Evolutionary conservation across 495 filamentous ascomycete genomes (phyloP).

Genomic region (Podospora didyma): DNA sequence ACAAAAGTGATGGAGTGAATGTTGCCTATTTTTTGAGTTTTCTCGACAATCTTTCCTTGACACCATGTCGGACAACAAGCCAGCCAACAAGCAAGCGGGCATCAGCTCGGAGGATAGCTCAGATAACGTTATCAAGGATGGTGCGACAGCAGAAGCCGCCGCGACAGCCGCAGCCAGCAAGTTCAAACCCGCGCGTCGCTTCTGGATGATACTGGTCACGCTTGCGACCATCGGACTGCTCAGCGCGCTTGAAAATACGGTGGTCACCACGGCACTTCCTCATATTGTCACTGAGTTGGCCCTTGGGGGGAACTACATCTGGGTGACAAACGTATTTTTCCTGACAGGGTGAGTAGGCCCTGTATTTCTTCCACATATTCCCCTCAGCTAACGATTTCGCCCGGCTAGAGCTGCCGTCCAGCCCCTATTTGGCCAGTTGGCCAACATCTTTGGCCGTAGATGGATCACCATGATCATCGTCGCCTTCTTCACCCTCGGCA

Average conservation of each 20-base stretch:
- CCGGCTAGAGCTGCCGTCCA: slow-evolving; percentile 6
- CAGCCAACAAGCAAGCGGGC: neutral
- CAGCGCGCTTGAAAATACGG: slow-evolving; percentile 35
- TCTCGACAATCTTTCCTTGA: no score
- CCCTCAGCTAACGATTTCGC: neutral
- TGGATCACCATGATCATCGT: slow-evolving; percentile 18
- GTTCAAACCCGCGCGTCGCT: slow-evolving; percentile 2
- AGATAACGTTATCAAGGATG: neutral
- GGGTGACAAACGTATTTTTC: slow-evolving; percentile 39
- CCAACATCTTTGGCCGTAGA: slow-evolving; percentile 15
- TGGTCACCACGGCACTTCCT: slow-evolving; percentile 40
- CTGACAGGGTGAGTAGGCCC: slow-evolving; percentile 11
- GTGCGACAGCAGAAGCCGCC: neutral
- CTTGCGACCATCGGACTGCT: slow-evolving; percentile 13
- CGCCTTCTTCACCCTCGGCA: slow-evolving; percentile 37
- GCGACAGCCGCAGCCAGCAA: neutral
- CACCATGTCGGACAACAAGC: no score
- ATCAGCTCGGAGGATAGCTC: neutral
- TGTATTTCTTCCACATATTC: neutral
- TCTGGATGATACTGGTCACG: slow-evolving; percentile 14
- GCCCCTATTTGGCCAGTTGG: slow-evolving; percentile 17
- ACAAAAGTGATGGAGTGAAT: no score
- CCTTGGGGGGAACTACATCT: slow-evolving; percentile 34
- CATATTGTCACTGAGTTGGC: slow-evolving; percentile 28
- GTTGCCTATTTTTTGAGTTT: no score